phyloP scores from a whole-genome alignment of 2,329 filamentous ascomycete genomes.

The Didymellaceae sp. region DNA sequence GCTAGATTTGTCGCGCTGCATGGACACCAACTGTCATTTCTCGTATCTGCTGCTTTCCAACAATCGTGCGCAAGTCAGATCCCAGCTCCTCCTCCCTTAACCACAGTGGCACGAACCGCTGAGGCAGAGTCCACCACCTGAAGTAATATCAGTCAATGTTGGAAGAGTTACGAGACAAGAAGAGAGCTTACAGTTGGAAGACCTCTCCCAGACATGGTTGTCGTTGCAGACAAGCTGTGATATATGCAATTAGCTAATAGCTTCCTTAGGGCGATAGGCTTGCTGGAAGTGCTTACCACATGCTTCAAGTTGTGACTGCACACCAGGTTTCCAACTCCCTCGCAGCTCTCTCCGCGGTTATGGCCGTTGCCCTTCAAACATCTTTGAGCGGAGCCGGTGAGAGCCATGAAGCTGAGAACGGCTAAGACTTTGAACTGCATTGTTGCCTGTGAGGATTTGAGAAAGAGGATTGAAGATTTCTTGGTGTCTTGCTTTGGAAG shows the following conservation, averaged over 20 bases:
- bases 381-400: neutral
- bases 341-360: neutral
- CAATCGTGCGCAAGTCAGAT: too few relatives aligned
- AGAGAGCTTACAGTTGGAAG: neutral
- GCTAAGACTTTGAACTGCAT: neutral
- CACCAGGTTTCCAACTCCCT: neutral
- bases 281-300: neutral
- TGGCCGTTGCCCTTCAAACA: neutral
- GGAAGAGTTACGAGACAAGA: neutral
- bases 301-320: neutral
- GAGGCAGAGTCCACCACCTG: neutral
- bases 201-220: neutral
- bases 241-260: neutral
- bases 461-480: neutral
- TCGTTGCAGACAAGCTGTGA: neutral
- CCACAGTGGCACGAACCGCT: neutral
- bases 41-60: too few relatives aligned
- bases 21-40: too few relatives aligned
- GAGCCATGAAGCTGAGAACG: neutral
- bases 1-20: neutral
- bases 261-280: neutral
- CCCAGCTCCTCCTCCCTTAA: neutral
- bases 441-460: neutral
- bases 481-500: neutral
- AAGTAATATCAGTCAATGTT: too few relatives aligned